Percentiles rank a stretch among this genome's conserved stretches.
These are phyloP conservation scores for Trapa bicornis DNA, from an alignment of 345 rosid genomes.

Conservation along the genomic window DNA sequence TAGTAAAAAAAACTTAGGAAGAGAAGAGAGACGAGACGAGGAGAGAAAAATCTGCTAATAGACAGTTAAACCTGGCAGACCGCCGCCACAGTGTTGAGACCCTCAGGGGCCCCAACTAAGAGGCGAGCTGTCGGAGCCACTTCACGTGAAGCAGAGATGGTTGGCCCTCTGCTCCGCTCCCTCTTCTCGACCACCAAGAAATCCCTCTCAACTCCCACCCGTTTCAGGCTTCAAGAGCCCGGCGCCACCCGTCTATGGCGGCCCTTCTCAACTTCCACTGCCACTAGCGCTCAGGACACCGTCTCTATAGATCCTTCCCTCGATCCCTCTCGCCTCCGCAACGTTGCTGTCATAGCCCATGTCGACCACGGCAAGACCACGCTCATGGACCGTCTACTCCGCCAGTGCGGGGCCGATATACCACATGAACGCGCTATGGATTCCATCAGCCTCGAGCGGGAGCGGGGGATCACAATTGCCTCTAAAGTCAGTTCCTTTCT, in stretches of 20 bases:
- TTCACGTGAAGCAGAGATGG: conserved; percentile 29
- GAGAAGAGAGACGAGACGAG: no score
- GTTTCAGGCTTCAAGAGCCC: conserved; percentile 11
- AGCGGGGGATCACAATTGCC: conserved; percentile 89
- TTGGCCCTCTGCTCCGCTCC: conserved; percentile 64
- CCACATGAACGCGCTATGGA: conserved; percentile 99
- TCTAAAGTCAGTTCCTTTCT: conserved; percentile 47
- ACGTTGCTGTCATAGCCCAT: conserved; percentile 95
- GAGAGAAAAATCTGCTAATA: no score
- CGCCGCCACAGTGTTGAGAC: not conserved
- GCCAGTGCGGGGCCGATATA: conserved; percentile 97
- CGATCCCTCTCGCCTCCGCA: conserved; percentile 67
- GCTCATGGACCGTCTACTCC: conserved; percentile 85
- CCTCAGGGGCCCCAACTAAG: conserved; percentile 1
- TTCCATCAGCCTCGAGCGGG: conserved; percentile 90
- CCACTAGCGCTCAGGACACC: conserved; percentile 23
- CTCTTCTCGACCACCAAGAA: conserved; percentile 47
- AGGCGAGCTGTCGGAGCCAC: conserved; percentile 5
- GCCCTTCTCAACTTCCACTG: conserved; percentile 37
- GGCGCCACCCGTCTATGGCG: conserved; percentile 21
- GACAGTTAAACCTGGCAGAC: not conserved
- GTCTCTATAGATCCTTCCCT: conserved; percentile 28
- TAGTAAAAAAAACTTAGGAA: no score
- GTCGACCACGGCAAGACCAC: conserved; percentile 99
- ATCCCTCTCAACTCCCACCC: conserved; percentile 21